A percentile compares a stretch with the other conserved stretches of the same genome.
These are phyloP conservation scores for Albatrellus ellisii DNA, from an alignment of 768 basidiomycete genomes.

Conservation along the genomic window DNA sequence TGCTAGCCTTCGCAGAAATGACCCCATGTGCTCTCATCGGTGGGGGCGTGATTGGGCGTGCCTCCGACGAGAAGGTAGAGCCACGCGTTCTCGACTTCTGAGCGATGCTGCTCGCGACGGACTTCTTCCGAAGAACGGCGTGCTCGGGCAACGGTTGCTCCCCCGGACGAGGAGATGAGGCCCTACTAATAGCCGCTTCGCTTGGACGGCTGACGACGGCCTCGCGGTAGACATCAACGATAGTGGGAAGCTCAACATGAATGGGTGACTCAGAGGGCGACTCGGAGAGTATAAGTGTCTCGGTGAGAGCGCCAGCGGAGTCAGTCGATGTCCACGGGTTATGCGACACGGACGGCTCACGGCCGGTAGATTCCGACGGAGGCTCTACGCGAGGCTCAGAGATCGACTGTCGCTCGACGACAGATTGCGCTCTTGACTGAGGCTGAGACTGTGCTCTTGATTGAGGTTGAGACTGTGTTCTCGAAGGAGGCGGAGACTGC, in stretches of 20 bases:
- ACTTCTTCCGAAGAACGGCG: slow-evolving; percentile 1
- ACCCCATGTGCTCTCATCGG: slow-evolving; percentile 7
- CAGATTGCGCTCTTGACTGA: too few relatives aligned
- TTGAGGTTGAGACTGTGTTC: too few relatives aligned
- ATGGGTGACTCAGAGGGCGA: background rate
- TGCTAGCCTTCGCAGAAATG: slow-evolving; percentile 8
- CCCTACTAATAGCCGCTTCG: background rate
- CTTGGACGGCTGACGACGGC: background rate
- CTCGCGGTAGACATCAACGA: background rate
- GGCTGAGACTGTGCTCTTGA: too few relatives aligned
- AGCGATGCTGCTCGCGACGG: slow-evolving; percentile 2
- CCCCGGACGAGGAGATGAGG: slow-evolving; percentile 2
- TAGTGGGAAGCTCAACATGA: background rate
- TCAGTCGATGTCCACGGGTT: too few relatives aligned
- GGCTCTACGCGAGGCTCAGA: too few relatives aligned
- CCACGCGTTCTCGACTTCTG: slow-evolving; percentile 10
- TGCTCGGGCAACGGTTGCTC: slow-evolving; percentile 1
- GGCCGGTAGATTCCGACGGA: too few relatives aligned
- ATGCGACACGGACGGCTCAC: too few relatives aligned
- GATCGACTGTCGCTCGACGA: too few relatives aligned
- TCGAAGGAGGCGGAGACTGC: too few relatives aligned
- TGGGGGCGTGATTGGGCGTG: slow-evolving; percentile 5
- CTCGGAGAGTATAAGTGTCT: too few relatives aligned
- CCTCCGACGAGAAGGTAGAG: slow-evolving; percentile 10
- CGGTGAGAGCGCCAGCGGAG: too few relatives aligned